Conservation (phyloP, 2,329 filamentous ascomycete species). For the Fusarium phyllophilum region DNA sequence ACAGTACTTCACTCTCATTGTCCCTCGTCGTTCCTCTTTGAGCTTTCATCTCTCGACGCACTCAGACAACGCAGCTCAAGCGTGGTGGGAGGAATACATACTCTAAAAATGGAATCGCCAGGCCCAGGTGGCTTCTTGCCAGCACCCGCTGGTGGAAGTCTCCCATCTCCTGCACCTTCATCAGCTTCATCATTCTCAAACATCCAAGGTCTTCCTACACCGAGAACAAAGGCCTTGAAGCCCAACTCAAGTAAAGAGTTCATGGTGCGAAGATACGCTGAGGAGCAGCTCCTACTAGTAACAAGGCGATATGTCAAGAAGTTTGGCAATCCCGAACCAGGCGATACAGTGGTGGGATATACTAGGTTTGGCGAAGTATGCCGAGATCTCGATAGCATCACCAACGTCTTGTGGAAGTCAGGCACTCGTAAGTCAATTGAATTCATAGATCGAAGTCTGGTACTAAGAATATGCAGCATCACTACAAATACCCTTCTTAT, state of each 20-base stretch:
- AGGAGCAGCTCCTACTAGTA: slow-evolving; percentile 62
- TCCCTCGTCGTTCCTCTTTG: not conserved
- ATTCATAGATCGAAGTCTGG: no score
- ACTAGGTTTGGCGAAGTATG: slow-evolving; percentile 75
- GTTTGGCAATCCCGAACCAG: slow-evolving; percentile 57
- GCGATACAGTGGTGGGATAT: slow-evolving; percentile 63
- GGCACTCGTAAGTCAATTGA: slow-evolving; percentile 75
- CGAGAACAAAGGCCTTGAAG: slow-evolving; percentile 61
- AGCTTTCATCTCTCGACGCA: not conserved
- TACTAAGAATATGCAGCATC: slow-evolving; percentile 29
- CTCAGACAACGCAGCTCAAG: not conserved
- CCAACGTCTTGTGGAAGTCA: slow-evolving; percentile 87
- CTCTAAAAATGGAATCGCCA: not conserved
- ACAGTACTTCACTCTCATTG: not conserved
- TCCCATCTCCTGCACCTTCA: slow-evolving; percentile 67
- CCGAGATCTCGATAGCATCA: slow-evolving; percentile 76
- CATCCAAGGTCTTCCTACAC: slow-evolving; percentile 61
- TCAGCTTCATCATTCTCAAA: slow-evolving; percentile 54
- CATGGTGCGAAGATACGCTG: slow-evolving; percentile 66
- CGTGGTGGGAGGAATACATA: not conserved
- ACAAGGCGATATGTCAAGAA: slow-evolving; percentile 71
- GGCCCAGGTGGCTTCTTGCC: slow-evolving; percentile 65
- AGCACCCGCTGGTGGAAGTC: slow-evolving; percentile 48
- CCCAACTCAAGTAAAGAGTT: slow-evolving; percentile 70
- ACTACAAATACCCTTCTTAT: slow-evolving; percentile 84